Evolutionary conservation across 345 rosid genomes (phyloP).

Genomic region (Salix suchowensis): DNA sequence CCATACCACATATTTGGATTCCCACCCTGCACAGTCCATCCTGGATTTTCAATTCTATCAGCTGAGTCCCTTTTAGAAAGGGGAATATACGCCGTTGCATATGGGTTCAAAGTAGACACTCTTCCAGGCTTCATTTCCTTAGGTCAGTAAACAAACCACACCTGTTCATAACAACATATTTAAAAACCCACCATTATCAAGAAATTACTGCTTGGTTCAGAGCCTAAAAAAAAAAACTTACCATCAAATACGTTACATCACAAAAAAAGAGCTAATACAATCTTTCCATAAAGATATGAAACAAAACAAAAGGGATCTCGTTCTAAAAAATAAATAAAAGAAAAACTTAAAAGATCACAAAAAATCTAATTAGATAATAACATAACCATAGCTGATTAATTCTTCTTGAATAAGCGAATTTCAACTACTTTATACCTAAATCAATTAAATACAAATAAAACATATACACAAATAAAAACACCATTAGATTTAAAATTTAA

Average conservation of each 20-base stretch:
- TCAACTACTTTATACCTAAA: not conserved
- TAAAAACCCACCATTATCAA: not conserved
- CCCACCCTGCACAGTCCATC: conserved; percentile 15
- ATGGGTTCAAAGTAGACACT: conserved; percentile 63
- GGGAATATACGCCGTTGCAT: conserved; percentile 74
- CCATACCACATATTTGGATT: conserved; percentile 29
- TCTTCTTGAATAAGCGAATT: not conserved
- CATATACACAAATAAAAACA: not conserved
- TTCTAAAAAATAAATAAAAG: not conserved
- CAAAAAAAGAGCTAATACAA: not conserved
- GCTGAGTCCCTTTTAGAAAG: conserved; percentile 51
- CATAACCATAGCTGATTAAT: not conserved
- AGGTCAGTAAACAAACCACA: conserved; percentile 1
- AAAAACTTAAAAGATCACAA: not conserved
- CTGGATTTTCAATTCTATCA: conserved; percentile 15
- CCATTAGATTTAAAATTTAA: not conserved
- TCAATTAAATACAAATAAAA: not conserved
- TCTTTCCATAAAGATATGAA: not conserved
- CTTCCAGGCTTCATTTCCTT: conserved; percentile 57
- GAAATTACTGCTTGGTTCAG: not conserved
- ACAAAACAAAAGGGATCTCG: not conserved
- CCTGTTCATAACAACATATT: conserved; percentile 11
- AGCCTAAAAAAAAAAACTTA: not conserved
- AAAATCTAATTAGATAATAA: not conserved
- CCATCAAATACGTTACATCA: not conserved